Evolutionary conservation across 2,329 filamentous ascomycete species (phyloP), one percentile per base, ranked within the genome.

Genomic region (Penicillium capsulatum): DNA sequence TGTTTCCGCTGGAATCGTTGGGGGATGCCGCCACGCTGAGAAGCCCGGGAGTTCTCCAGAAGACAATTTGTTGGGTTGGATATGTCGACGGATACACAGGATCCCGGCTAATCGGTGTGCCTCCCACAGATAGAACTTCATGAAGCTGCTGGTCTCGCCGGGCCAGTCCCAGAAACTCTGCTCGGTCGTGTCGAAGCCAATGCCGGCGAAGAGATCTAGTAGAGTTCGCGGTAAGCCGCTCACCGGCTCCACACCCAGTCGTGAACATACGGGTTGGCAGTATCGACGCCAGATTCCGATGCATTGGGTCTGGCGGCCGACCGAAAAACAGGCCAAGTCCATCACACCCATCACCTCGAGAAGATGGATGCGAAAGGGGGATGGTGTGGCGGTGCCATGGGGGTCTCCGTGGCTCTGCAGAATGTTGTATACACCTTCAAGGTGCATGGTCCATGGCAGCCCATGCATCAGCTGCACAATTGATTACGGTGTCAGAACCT

Each of bases 281-380:
- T 60, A 54, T 2, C 44, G 45, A 8, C 50, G 47, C 60, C 58
- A 62, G 24, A 63, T 53, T 1, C 55, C 53, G 11, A 60, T 48
- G 7, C 32, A 40, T 6, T 56, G 44, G 1, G 36, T 48, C 9
- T 53, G 53, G 1, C 60, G 50, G 9, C 58, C 59, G 10, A 62
- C 34, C 0, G 53, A 37, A 20, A 60, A 54, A 2, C 51, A 54
- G 0, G 52, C 51, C 7, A 63, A 40, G 31, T 61, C 59, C 56
- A 61, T 59, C 1, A 61, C 45, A 0, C 60, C 59, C 58, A 63
- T 58, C 3, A 60, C 60, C 27, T 62, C 58, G 2, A 60, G 40
- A 1, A 60, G 38, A 13, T 61, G 57, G 1, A 40, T 42, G 1
- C 54, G 53, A 13, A 61, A 57, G 4, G 39, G 14, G 9, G 35